Base-by-base conservation (phyloP, 2,329 filamentous ascomycete genomes). In the Aureobasidium sp. region DNA sequence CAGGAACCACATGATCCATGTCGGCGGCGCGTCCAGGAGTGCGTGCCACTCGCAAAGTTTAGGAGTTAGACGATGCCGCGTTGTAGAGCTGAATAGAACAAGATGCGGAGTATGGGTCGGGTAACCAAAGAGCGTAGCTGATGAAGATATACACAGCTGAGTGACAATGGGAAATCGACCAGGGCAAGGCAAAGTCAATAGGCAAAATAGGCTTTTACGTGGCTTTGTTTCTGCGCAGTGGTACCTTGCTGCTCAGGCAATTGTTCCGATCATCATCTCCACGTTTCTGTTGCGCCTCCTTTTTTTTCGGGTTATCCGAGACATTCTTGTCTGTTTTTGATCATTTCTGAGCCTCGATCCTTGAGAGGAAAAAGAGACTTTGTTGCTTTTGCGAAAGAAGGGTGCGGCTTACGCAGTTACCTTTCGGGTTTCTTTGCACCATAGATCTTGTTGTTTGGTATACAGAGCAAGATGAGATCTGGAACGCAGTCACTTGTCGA, bases 81-180 rank as follows among this genome's bases (percentile, higher is more conserved):
- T 33, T 33, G n/a, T 22, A 50, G 49, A 52, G 49, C 49, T 52
- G 33, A 52, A 52, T 15, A 52, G 19, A 37, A 27, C 9, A n/a
- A 29, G 1, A 7, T 49, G 3, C 47, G 22, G 35, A 40, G 12
- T 19, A n/a, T 40, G 35, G 22, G 15, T 40, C 50, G 33, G 48
- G 33, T 33, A 33, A 33, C 31, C 1, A 37, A 8, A 5, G 5
- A 17, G 24, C 12, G 9, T 12, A 53, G 50, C 50, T 53, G 50
- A 53, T 53, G 40, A 12, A 33, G 50, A 53, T 53, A 53, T 53
- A 39, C 50, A 19, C 22, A 53, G 50, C 50, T 53, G 50, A 53
- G 35, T 53, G 35, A 40, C 35, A 40, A 24, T 17, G 19, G 14
- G n/a, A 8, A 33, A 12, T 27, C 24, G 19, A 35, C 29, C 50